Conservation (phyloP, 176 grass and related monocot genomes). For the Luzula sylvatica region DNA sequence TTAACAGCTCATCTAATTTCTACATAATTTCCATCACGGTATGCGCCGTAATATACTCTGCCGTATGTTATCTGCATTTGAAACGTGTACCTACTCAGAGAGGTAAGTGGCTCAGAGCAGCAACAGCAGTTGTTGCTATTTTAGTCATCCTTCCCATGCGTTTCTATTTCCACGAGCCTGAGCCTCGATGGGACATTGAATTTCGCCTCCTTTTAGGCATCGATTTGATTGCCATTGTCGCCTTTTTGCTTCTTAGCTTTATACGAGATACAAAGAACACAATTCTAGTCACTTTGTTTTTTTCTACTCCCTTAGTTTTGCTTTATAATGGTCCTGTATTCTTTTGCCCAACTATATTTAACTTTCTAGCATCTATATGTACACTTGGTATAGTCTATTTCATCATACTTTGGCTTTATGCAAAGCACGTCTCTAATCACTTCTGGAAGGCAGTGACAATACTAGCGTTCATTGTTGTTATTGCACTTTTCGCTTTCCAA, state of each 20-base stretch:
- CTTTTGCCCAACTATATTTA: too few relatives aligned
- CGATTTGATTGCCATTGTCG: neutral
- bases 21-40: neutral
- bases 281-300: neutral
- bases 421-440: neutral
- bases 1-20: too few relatives aligned
- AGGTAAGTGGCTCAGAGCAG: neutral
- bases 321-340: too few relatives aligned
- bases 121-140: neutral
- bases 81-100: neutral
- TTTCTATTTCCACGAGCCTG: neutral
- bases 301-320: too few relatives aligned
- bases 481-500: neutral
- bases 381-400: too few relatives aligned
- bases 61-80: neutral
- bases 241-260: constrained; percentile 2
- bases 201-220: neutral
- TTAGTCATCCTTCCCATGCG: neutral
- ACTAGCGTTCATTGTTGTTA: neutral
- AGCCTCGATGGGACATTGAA: neutral
- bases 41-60: neutral
- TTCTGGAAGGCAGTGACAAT: neutral
- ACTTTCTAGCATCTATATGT: too few relatives aligned
- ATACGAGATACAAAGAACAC: neutral
- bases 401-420: too few relatives aligned